These are phyloP conservation scores for Oemleria cerasiformis DNA, from an alignment of 306 rosid species.

Conservation along the genomic window DNA sequence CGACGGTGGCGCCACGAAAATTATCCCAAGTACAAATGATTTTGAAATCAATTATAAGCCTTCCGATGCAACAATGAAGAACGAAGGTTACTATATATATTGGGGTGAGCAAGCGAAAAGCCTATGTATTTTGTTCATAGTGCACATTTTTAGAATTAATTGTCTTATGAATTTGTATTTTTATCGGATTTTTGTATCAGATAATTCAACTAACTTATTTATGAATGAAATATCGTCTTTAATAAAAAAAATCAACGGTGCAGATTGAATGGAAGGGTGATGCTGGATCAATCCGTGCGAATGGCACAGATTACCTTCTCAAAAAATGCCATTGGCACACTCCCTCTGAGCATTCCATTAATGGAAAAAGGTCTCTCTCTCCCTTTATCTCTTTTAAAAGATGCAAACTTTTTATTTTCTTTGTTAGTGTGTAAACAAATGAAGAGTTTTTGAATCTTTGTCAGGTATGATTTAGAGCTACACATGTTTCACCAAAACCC, in stretches of 20 bases:
- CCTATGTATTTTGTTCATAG: background rate
- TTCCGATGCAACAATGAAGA: constrained; percentile 29
- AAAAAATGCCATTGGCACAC: constrained; percentile 39
- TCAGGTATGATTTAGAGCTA: constrained; percentile 36
- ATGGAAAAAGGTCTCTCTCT: constrained; percentile 31
- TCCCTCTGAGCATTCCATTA: constrained; percentile 37
- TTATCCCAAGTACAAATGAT: background rate
- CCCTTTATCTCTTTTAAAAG: background rate
- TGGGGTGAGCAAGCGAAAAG: constrained; percentile 21
- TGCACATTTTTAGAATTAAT: background rate
- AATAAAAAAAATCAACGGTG: background rate
- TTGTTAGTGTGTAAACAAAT: too few relatives aligned
- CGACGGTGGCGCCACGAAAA: background rate
- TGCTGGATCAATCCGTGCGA: constrained; percentile 36
- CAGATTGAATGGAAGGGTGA: constrained; percentile 37
- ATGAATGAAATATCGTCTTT: background rate
- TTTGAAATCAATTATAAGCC: constrained; percentile 19
- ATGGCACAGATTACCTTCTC: constrained; percentile 25
- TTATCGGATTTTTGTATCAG: too few relatives aligned
- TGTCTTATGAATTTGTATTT: background rate
- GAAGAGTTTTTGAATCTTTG: background rate
- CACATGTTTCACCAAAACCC: constrained; percentile 35
- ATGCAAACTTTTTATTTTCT: background rate
- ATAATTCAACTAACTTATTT: background rate
- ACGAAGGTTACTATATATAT: constrained; percentile 32